These are phyloP conservation scores for Ilex asprella DNA, from an alignment of 257 asterid species.

Conservation along the genomic window DNA sequence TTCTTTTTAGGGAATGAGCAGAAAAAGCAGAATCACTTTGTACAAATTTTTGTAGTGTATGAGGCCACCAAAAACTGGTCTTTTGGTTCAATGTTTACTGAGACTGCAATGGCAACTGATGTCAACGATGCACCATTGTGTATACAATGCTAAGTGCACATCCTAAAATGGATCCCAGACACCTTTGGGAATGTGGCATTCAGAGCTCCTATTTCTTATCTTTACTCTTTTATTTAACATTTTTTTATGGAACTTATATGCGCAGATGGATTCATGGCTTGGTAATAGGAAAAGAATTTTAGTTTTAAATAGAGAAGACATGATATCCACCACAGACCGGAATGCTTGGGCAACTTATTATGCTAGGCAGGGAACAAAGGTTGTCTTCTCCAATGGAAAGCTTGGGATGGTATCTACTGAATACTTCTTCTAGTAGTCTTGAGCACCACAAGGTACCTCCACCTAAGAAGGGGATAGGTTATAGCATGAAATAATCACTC, in stretches of 20 bases:
- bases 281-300: constrained; percentile 83
- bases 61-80: too few relatives aligned
- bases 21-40: neutral
- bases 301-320: constrained; percentile 92
- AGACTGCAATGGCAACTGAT: neutral
- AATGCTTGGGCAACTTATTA: constrained; percentile 95
- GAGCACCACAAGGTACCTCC: neutral
- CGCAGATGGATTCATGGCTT: constrained; percentile 89
- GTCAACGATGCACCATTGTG: neutral
- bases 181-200: neutral
- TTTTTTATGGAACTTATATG: constrained; percentile 19
- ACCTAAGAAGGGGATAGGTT: neutral
- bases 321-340: constrained; percentile 85
- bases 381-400: constrained; percentile 74
- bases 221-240: constrained; percentile 11
- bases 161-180: neutral
- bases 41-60: too few relatives aligned
- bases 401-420: constrained; percentile 59
- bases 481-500: constrained; percentile 4
- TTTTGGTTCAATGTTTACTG: neutral
- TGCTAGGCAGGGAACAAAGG: constrained; percentile 79
- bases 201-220: neutral
- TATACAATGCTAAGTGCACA: neutral
- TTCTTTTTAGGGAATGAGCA: neutral
- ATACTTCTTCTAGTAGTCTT: neutral